These are phyloP conservation scores for Penicillium simplicissimum DNA, from an alignment of 495 filamentous ascomycete species.

Conservation along the genomic window DNA sequence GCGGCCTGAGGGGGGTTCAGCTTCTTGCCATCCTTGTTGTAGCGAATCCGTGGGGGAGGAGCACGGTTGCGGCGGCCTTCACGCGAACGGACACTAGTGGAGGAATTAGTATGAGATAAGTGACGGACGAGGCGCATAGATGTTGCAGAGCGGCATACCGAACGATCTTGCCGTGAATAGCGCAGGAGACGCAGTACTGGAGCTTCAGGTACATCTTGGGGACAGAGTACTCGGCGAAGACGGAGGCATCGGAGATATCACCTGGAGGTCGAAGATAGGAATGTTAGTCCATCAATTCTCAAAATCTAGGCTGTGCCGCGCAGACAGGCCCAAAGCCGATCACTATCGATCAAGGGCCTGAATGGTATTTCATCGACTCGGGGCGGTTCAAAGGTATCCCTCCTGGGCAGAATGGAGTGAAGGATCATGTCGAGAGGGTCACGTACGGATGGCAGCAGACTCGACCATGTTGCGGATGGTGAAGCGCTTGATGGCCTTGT, in stretches of 20 bases:
- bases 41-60: slow-evolving; percentile 92
- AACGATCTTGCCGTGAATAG: slow-evolving; percentile 99
- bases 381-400: neutral
- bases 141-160: slow-evolving; percentile 66
- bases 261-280: slow-evolving; percentile 52
- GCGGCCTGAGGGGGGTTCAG: slow-evolving; percentile 86
- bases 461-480: slow-evolving; percentile 99
- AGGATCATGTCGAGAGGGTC: slow-evolving; percentile 19
- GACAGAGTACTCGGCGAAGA: slow-evolving; percentile 98
- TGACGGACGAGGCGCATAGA: neutral
- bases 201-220: slow-evolving; percentile 99
- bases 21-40: slow-evolving; percentile 99
- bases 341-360: neutral
- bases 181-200: slow-evolving; percentile 99
- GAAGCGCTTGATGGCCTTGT: slow-evolving; percentile 99
- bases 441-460: slow-evolving; percentile 98
- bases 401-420: neutral
- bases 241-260: slow-evolving; percentile 99
- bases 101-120: slow-evolving; percentile 16
- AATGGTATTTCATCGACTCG: neutral
- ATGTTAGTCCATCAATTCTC: slow-evolving; percentile 11
- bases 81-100: slow-evolving; percentile 85
- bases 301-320: neutral
- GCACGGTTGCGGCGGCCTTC: slow-evolving; percentile 98
- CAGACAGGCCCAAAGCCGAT: neutral